A percentile compares a stretch with the other conserved stretches of the same genome.
Evolutionary conservation across 768 basidiomycete genomes (phyloP).

Genomic region (Pulveroboletus sp.): DNA sequence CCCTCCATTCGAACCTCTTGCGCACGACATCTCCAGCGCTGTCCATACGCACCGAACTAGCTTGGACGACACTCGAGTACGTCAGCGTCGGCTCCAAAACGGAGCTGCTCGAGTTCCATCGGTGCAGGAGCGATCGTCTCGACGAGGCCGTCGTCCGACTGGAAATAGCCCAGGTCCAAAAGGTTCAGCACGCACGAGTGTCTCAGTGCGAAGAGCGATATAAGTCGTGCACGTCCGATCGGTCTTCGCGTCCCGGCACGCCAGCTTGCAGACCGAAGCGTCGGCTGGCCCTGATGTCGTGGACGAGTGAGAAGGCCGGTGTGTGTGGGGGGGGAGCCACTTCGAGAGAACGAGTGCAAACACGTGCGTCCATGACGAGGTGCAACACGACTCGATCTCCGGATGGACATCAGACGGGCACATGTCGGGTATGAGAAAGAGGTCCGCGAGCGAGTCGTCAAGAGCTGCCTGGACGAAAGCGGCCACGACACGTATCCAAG

Average conservation of each 20-base stretch:
- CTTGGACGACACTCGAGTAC: too few species aligned
- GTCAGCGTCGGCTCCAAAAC: not conserved
- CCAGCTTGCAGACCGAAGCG: constrained; percentile 18
- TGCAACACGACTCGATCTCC: constrained; percentile 22
- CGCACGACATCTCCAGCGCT: too few species aligned
- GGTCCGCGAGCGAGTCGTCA: constrained; percentile 10
- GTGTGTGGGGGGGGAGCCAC: constrained; percentile 9
- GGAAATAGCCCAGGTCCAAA: constrained; percentile 13
- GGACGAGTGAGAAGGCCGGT: constrained; percentile 18
- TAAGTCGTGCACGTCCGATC: constrained; percentile 7
- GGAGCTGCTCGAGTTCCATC: constrained; percentile 18
- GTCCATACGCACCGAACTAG: too few species aligned
- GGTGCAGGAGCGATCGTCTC: constrained; percentile 12
- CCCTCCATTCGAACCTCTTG: too few species aligned
- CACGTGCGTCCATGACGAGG: constrained; percentile 12
- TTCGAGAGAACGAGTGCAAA: constrained; percentile 2
- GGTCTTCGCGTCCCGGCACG: constrained; percentile 17
- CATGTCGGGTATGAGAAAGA: constrained; percentile 15
- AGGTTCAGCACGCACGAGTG: constrained; percentile 13
- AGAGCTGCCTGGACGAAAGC: constrained; percentile 11
- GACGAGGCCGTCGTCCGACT: constrained; percentile 15
- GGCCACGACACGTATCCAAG: constrained; percentile 11
- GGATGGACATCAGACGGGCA: constrained; percentile 11
- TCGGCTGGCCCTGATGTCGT: constrained; percentile 13
- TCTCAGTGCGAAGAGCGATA: constrained; percentile 14